These are phyloP conservation scores for Zychaea mexicana DNA, from an alignment of 371 early-diverging fungal genomes.

Conservation along the genomic window DNA sequence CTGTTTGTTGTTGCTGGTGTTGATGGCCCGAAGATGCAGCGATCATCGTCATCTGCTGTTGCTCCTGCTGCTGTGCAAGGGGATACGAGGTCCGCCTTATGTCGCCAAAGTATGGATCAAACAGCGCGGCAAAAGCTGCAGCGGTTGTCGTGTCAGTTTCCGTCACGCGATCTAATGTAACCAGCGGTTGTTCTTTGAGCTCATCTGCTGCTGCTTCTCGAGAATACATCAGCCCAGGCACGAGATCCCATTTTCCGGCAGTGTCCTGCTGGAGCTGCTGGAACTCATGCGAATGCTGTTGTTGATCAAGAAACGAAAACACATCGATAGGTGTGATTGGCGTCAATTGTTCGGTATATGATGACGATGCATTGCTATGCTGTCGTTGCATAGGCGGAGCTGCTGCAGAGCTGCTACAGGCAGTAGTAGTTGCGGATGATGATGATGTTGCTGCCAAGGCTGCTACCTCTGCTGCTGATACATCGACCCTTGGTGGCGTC, in stretches of 20 bases:
- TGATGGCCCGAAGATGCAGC: neutral
- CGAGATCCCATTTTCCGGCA: conserved; percentile 1
- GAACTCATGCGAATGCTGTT: neutral
- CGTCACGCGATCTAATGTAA: conserved; percentile 2
- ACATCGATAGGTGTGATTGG: conserved; percentile 3
- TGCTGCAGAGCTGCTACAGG: neutral
- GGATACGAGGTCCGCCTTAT: neutral
- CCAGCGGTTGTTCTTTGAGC: neutral
- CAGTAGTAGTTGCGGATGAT: neutral
- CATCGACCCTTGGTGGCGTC: neutral
- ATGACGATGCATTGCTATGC: neutral
- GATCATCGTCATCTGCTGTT: neutral
- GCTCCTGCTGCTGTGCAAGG: neutral
- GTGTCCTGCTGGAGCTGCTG: neutral
- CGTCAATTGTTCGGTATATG: conserved; percentile 1
- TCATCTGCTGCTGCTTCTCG: neutral
- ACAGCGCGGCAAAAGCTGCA: neutral
- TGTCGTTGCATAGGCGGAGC: conserved; percentile 5
- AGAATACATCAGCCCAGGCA: neutral
- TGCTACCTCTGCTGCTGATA: too few species aligned
- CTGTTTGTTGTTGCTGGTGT: conserved; percentile 1
- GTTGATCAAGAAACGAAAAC: neutral
- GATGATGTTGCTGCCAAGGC: neutral
- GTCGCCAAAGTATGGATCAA: neutral
- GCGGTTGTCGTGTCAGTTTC: neutral